A percentile compares a stretch with the other conserved stretches of the same genome.
phyloP scores from a whole-genome alignment of 2,329 filamentous ascomycete species.

The Annulohypoxylon truncatum region DNA sequence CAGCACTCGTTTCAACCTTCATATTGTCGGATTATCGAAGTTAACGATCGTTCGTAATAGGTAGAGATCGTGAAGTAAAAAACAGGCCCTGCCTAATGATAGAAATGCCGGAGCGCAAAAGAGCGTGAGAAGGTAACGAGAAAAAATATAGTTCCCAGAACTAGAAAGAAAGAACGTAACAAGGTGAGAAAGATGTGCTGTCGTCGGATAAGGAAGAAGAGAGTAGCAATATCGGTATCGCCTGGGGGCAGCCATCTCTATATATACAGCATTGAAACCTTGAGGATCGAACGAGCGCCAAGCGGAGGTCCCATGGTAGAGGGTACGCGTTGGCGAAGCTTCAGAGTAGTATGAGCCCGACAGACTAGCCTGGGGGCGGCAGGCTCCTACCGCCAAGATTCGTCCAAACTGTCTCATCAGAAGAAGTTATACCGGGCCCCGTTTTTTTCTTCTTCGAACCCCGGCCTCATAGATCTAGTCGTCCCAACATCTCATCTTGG shows the following conservation, averaged over 20 bases:
- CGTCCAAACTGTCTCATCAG: conserved; percentile 43
- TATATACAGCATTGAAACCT: conserved; percentile 42
- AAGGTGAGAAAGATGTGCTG: conserved; percentile 45
- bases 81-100: conserved; percentile 48
- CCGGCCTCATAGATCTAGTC: conserved; percentile 43
- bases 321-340: conserved; percentile 22
- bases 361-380: conserved; percentile 3
- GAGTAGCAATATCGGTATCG: conserved; percentile 8
- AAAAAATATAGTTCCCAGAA: conserved; percentile 49
- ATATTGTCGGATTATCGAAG: conserved; percentile 45
- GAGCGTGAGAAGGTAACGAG: conserved; percentile 41
- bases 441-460: conserved; percentile 34
- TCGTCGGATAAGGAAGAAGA: conserved; percentile 45
- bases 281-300: conserved; percentile 35
- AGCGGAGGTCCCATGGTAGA: conserved; percentile 13
- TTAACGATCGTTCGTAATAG: conserved; percentile 37
- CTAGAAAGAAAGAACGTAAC: conserved; percentile 50
- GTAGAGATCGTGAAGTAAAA: conserved; percentile 20
- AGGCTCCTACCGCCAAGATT: conserved; percentile 34
- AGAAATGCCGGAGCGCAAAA: conserved; percentile 41
- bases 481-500: conserved; percentile 41
- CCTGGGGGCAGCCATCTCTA: conserved; percentile 29
- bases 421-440: conserved; percentile 33
- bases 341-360: conserved; percentile 22
- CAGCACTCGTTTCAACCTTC: conserved; percentile 49